Base-by-base conservation (phyloP, 768 basidiomycete species). In the Pisolithus microcarpus region DNA sequence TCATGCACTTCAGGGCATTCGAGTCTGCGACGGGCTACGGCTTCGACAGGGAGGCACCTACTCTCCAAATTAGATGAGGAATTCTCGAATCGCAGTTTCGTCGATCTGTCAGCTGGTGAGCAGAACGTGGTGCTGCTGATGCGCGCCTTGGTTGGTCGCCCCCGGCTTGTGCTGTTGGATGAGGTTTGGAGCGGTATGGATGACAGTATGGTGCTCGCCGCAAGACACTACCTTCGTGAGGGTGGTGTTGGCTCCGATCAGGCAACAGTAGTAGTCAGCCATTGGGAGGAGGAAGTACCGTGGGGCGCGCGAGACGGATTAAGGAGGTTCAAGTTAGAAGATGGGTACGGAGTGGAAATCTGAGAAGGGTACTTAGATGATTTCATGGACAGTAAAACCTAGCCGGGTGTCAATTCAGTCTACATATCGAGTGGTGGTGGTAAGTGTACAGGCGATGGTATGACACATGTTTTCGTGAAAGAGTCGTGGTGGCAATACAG, bases 111-210 rank as follows among this genome's bases (percentile, higher is more conserved):
- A 0, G 74, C 80, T 0, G 85, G 83, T 0, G 87, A 88, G 61
- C 94, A 95, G 68, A 78, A 83, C 42, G 66, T 94, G 42, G 80
- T 91, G 18, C 70, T 98, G 36, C 75, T 97, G 39, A 82, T 94
- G 77, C 81, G 93, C 16, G 89, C 93, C 24, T 71, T 96, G 31
- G 91, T 94, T 8, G 79, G 79, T 13, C 70, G 74, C 13, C 87
- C 89, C 3, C 78, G 76, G 50, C 63, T 99, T 31, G 73, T 98
- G 7, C 72, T 97, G 9, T 69, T 98, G 38, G 95, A 99, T 61
- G 95, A 99, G 64, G 88, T 85, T 8, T 93, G 90, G 80, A 84
- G 87, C 21, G 94, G 93, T 23, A 94, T 98, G 90, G 89, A 89
- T 56, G 83, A 80, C 40, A 69, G 65, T 5, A 89, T 91, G 81